Evolutionary conservation across 805 yeast species (phyloP).

Genomic region (Metschnikowia kofuensis): DNA sequence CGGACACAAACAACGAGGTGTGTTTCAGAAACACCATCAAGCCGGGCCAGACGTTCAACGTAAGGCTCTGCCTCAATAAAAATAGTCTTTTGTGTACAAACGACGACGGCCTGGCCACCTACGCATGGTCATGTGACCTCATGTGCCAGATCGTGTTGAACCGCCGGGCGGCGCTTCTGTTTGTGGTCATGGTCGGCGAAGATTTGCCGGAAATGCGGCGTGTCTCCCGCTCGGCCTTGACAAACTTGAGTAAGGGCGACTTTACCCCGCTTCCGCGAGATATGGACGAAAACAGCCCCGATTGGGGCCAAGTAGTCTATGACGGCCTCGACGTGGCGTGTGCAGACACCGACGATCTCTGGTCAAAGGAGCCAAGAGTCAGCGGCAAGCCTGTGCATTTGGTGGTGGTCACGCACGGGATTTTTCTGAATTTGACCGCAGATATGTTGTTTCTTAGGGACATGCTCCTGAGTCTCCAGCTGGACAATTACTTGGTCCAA

Average conservation of each 20-base stretch:
- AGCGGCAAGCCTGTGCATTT: conserved; percentile 36
- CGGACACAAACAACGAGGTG: conserved; percentile 27
- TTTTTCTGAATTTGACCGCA: conserved; percentile 42
- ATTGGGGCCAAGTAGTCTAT: conserved; percentile 10
- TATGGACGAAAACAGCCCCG: conserved; percentile 12
- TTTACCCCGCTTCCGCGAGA: conserved; percentile 7
- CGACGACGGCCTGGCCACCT: conserved; percentile 18
- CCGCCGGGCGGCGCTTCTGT: conserved; percentile 28
- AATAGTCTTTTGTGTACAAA: conserved; percentile 30
- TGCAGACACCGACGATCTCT: conserved; percentile 28
- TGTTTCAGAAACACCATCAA: conserved; percentile 45
- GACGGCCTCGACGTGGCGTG: conserved; percentile 25
- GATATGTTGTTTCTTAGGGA: conserved; percentile 44
- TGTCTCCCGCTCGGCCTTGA: conserved; percentile 23
- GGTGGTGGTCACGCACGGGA: conserved; percentile 43
- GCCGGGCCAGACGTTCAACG: conserved; percentile 69
- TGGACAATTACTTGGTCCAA: conserved; percentile 35
- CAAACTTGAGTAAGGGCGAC: conserved; percentile 16
- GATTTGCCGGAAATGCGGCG: conserved; percentile 32
- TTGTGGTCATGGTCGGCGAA: conserved; percentile 38
- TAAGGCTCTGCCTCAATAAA: conserved; percentile 48
- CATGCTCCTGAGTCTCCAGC: conserved; percentile 19
- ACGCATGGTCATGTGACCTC: conserved; percentile 38
- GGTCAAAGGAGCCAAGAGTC: conserved; percentile 25
- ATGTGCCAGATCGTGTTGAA: conserved; percentile 41